Evolutionary conservation across 305 asterid genomes (phyloP), one percentile per base, ranked within the genome.

Genomic region (Fraxinus xanthoxyloides): DNA sequence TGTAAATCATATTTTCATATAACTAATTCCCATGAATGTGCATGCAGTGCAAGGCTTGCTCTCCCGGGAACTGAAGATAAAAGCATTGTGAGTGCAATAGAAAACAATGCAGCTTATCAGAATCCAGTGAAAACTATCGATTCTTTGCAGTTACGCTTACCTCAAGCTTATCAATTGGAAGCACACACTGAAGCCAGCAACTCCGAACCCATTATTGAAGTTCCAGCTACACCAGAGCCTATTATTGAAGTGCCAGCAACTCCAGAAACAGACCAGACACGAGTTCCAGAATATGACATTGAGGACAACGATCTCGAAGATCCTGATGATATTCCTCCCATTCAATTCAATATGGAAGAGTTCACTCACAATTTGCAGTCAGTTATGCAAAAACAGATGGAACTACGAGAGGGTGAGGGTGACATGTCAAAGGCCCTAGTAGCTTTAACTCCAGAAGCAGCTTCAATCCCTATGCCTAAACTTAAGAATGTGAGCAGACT

Each of bases 11-110:
- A 56, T 46, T 61, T 5, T 76, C 77, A 79, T 74, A 63, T 80
- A 36, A 75, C 79, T 77, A 38, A 69, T 77, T 48, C 84, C 88
- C 80, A 78, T 80, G 6, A 77, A 81, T 84, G 43, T 84, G 81
- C 80, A 56, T 88, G 87, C 93, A 97, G 99, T 80, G 97, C 98
- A 75, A 91, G 99, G 85, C 97, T 97, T 85, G 85, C 97, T 78
- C 95, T 97, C 77, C 99, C 99, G 76, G 98, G 97, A 85, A 95
- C 99, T 56, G 97, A 88, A 80, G 97, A 93, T 75, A 91, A 89
- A 85, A 86, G 93, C 86, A 89, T 92, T 2, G 86, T 91, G 78
- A 79, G 77, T 81, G 87, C 90, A 79, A 79, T 89, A 76, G 91
- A 86, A 87, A 87, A 87, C 79, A 85, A 78, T 82, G 77, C 82